Conservation (phyloP, 139 green algal species). For the Coelastrella sp. region DNA sequence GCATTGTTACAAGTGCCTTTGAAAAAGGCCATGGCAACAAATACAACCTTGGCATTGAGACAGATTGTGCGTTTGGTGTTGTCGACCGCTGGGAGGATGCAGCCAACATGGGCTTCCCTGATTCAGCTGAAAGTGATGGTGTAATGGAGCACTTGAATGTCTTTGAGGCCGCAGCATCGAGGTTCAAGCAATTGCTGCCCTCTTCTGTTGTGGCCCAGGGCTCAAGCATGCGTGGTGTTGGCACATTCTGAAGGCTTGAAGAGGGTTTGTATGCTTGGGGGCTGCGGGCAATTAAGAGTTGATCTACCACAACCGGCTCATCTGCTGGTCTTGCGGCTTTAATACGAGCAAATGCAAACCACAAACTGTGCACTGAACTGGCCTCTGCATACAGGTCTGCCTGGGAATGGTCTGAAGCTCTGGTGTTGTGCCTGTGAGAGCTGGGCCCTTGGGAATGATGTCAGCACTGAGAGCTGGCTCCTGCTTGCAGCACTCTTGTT, state of each 20-base stretch:
- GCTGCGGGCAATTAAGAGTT: no score
- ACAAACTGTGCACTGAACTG: no score
- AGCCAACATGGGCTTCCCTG: slow-evolving; percentile 35
- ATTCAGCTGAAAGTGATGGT: slow-evolving; percentile 1
- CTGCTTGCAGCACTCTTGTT: no score
- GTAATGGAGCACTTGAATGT: not conserved
- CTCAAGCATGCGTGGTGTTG: slow-evolving; percentile 28
- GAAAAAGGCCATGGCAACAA: slow-evolving; percentile 61
- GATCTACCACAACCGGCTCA: no score
- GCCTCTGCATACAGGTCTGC: no score
- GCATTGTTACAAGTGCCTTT: slow-evolving; percentile 76
- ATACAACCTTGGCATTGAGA: slow-evolving; percentile 86
- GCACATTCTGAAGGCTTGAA: not conserved
- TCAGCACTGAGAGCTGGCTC: no score
- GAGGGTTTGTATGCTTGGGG: not conserved
- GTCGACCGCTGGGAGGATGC: slow-evolving; percentile 55
- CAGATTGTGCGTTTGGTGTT: slow-evolving; percentile 78
- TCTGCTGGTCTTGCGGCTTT: no score
- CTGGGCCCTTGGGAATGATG: no score
- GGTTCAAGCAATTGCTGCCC: not conserved
- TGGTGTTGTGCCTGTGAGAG: no score
- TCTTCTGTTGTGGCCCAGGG: not conserved
- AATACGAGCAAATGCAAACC: no score
- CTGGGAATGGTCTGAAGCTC: no score
- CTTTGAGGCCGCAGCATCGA: slow-evolving; percentile 12